Evolutionary conservation across 768 basidiomycete genomes (phyloP), one percentile per base, ranked within the genome.

Genomic region (Suillus sp.): DNA sequence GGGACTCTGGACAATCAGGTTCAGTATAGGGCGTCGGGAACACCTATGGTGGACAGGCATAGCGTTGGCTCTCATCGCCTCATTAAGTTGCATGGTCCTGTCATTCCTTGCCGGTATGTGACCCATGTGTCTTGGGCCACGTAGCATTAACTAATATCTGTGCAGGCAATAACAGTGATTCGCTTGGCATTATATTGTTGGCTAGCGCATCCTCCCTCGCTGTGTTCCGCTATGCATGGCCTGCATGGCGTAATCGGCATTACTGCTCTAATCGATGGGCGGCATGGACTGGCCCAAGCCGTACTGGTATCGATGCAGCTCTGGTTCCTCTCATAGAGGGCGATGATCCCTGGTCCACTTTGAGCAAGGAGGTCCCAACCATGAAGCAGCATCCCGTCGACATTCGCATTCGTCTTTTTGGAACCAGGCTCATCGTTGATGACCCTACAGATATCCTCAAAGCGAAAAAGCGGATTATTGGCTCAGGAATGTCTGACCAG

Each of bases 151-250:
- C 3, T 1, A 20, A 20, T 10, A 16, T 32, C 2, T 10, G 22
- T 55, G 2, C 30, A 32, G 34, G 55, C n/a, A 57, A 57, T 40
- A 57, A 57, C 10, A 57, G 18, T 37, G 34, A 57, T 57, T 57
- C 34, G 42, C 42, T 42, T 42, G 42, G 42, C 42, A 42, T 42
- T 1, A 57, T 30, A 10, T 57, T 37, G 18, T 27, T 57, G 3
- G n/a, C 55, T 3, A 34, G 35, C 40, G 55, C 56, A 42, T 58
- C 56, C 27, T 38, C 35, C 11, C n/a, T 58, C 5, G 35, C 56
- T 6, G 56, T 57, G n/a, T 57, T 57, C 34, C 35, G 56, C 20
- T 57, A 57, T 57, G 56, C 56, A 7, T 57, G 35, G 56, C 56
- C 27, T 25, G 56, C 56, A 42, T 58, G 56, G 56, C 35, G 56